Base-by-base conservation (phyloP, 352 stramenopile genomes). In the Phytophthora chlamydospora region DNA sequence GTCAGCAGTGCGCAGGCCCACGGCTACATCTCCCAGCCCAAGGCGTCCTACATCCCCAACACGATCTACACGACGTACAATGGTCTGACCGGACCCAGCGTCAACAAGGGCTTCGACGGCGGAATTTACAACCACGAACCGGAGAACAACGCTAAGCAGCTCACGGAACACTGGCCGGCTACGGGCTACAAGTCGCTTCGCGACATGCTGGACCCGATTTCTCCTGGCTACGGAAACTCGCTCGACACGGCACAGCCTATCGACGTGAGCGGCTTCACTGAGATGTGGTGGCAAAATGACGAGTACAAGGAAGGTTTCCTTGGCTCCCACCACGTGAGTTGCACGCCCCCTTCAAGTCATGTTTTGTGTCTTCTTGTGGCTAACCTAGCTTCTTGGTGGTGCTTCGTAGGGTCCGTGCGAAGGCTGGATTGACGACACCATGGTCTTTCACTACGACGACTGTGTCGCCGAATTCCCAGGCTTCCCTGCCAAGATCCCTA, bases 381-480 rank as follows among this genome's bases (percentile, higher is more conserved):
- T 29, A 19, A 24, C 10, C 29, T 41, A 9, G 32, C 8, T 29
- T 40, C 52, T 13, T n/a, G n/a, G n/a, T n/a, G n/a, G n/a, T n/a
- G n/a, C n/a, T n/a, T n/a, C 49, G 21, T 31, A 76, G 68, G 73
- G 77, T 5, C 75, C 77, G 13, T 87, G 77, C 21, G 77, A 87
- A 60, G 64, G 57, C 11, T 87, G 72, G 75, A 81, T 87, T 42
- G 75, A 79, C 51, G 32, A 71, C 32, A 83, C 44, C 11, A 62
- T 46, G 16, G 70, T 85, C 0, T 77, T 80, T 16, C 63, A 81
- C 44, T 66, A 81, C 33, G 70, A 81, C 43, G 70, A 88, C 62
- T 90, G 80, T 17, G 59, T 55, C 11, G 66, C 50, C 34, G 36
- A 62, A 2, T 90, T 74, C 53, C 62, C 61, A 12, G 24, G 17